Conservation (phyloP, 495 filamentous ascomycete species). For the Penicillium angulare region DNA sequence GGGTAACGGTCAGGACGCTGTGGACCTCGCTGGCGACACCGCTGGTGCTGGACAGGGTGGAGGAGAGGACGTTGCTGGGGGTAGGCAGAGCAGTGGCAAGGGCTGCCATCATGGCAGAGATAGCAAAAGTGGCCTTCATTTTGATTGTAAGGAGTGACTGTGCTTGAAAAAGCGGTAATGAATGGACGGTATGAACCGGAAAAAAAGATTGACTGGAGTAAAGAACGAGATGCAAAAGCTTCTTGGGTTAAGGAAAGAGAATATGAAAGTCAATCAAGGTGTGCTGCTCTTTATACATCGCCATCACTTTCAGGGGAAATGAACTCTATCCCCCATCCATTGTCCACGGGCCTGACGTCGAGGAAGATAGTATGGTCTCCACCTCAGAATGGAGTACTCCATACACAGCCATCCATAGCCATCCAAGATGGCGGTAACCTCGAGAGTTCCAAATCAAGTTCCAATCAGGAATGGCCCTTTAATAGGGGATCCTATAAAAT, state of each 20-base stretch:
- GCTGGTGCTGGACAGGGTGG: slow-evolving; percentile 10
- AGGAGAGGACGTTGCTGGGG: slow-evolving; percentile 9
- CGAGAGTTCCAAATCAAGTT: not conserved
- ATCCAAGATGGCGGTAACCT: not conserved
- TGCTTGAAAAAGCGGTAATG: slow-evolving; percentile 18
- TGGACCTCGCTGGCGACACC: slow-evolving; percentile 1
- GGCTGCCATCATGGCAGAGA: slow-evolving; percentile 24
- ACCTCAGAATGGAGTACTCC: slow-evolving; percentile 5
- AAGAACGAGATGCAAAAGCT: slow-evolving; percentile 15
- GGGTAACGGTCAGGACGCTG: slow-evolving; percentile 20
- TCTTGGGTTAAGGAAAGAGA: slow-evolving; percentile 15
- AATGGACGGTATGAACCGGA: slow-evolving; percentile 29
- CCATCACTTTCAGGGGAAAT: not conserved
- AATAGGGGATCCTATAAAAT: slow-evolving; percentile 7
- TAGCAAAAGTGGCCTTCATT: slow-evolving; percentile 26
- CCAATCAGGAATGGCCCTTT: slow-evolving; percentile 1
- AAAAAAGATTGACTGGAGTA: slow-evolving; percentile 21
- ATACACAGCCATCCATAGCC: not conserved
- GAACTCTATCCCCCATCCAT: not conserved
- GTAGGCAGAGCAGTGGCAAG: slow-evolving; percentile 24
- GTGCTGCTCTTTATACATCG: slow-evolving; percentile 16
- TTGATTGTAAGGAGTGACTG: slow-evolving; percentile 23
- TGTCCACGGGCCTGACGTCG: slow-evolving; percentile 6
- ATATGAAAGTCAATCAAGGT: slow-evolving; percentile 5
- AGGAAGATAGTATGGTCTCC: slow-evolving; percentile 3